phyloP scores from a whole-genome alignment of 805 yeast genomes.

The Ogataea dorogensis region DNA sequence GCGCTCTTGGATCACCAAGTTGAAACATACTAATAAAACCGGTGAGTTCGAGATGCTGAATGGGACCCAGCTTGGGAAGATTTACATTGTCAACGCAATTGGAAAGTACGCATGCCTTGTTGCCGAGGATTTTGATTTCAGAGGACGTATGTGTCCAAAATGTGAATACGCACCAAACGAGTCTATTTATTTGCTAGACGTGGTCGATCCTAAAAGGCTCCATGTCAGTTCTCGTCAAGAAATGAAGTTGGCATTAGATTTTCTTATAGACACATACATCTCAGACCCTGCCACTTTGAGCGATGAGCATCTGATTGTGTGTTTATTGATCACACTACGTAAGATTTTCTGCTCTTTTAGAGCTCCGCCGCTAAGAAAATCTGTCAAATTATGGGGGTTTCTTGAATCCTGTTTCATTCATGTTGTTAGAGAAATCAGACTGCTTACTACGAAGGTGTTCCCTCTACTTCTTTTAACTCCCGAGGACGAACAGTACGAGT shows the following conservation, averaged over 20 bases:
- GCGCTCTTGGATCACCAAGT: constrained; percentile 11
- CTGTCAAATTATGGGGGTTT: constrained; percentile 37
- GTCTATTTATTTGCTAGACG: constrained; percentile 14
- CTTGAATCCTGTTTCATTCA: constrained; percentile 39
- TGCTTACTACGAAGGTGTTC: constrained; percentile 49
- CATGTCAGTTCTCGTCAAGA: constrained; percentile 16
- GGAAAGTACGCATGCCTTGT: constrained; percentile 45
- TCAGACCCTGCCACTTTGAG: constrained; percentile 18
- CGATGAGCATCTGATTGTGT: constrained; percentile 36
- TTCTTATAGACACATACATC: constrained; percentile 30
- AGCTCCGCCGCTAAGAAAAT: constrained; percentile 41
- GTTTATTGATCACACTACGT: constrained; percentile 44
- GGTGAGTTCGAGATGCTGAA: constrained; percentile 1
- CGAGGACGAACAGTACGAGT: constrained; percentile 40
- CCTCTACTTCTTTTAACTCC: constrained; percentile 50
- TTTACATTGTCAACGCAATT: constrained; percentile 37
- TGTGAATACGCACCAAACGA: constrained; percentile 34
- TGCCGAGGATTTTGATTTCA: constrained; percentile 36
- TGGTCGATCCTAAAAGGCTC: constrained; percentile 33
- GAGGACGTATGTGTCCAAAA: constrained; percentile 33
- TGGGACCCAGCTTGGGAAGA: constrained; percentile 19
- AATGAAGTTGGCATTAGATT: constrained; percentile 26
- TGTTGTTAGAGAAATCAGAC: constrained; percentile 54
- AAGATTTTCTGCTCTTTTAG: constrained; percentile 52
- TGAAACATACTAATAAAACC: constrained; percentile 6